Conservation (phyloP, 2,329 filamentous ascomycete species). For the Penicillium olsonii region DNA sequence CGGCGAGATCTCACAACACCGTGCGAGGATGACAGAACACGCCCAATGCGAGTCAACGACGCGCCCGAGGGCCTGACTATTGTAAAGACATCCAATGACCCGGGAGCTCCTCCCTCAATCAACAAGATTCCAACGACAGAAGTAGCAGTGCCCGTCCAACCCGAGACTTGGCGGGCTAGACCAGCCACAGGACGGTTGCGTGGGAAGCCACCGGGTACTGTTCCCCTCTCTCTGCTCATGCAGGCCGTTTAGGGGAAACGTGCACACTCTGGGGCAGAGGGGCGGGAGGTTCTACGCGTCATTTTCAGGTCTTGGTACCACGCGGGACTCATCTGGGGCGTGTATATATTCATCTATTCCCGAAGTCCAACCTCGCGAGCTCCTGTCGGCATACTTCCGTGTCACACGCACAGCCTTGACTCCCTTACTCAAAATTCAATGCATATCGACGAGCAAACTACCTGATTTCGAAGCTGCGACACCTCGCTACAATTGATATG, state of each 20-base stretch:
- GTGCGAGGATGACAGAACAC: constrained; percentile 25
- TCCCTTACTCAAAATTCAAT: constrained; percentile 2
- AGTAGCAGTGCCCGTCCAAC: constrained; percentile 19
- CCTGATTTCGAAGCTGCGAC: background rate
- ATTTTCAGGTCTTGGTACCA: background rate
- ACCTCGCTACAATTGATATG: background rate
- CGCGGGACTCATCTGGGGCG: background rate
- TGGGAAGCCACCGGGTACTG: constrained; percentile 19
- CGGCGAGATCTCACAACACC: constrained; percentile 26
- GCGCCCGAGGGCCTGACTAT: constrained; percentile 13
- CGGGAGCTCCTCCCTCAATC: constrained; percentile 16
- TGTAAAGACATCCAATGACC: constrained; percentile 17
- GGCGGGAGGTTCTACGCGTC: background rate
- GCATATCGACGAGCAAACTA: background rate
- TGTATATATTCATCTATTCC: constrained; percentile 11
- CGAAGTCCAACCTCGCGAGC: constrained; percentile 5
- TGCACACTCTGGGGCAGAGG: background rate
- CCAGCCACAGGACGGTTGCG: constrained; percentile 23
- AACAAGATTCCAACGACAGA: constrained; percentile 12
- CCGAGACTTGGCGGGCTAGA: constrained; percentile 24
- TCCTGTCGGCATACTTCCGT: constrained; percentile 5
- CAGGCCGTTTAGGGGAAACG: background rate
- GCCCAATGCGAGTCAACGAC: constrained; percentile 14
- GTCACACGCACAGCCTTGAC: constrained; percentile 1
- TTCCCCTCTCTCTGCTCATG: constrained; percentile 9